Evolutionary conservation across 257 asterid species (phyloP), one percentile per base, ranked within the genome.

Genomic region (Petunia secreta): DNA sequence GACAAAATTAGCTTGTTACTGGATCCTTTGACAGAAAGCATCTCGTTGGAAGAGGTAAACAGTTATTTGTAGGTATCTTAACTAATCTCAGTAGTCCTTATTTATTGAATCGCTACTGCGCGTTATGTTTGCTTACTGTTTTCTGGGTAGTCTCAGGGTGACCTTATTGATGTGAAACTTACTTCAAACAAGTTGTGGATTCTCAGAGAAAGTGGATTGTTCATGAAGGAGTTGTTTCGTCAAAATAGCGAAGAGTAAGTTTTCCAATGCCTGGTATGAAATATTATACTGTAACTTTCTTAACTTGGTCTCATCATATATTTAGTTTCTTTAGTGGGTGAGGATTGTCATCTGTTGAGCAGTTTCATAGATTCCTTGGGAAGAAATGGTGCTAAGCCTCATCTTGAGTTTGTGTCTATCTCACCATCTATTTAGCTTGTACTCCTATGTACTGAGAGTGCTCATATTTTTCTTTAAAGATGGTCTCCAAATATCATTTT

Each of bases 151-250:
- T 73, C 60, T 50, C 80, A 95, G 98, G 97, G 87, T 81, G 94
- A 84, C 82, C 87, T 84, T 40, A 80, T 93, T 83, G 99, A 95
- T 87, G 90, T 95, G 83, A 92, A 85, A 81, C 89, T 95, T 82
- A 81, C 91, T 66, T 86, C 89, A 14, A 82, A 87, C 84, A 85
- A 88, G 82, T 87, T 93, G 82, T 95, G 97, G 97, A 86, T 93
- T 82, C 97, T 95, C 66, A 91, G 90, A 81, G 96, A 92, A 86
- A 91, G 87, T 69, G 91, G 89, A 75, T 89, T 95, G 81, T 80
- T 91, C 64, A 85, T 88, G 91, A 91, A 88, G 80, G 90, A 88
- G 79, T 79, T 93, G 82, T 86, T 81, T 84, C 34, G 68, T 80
- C 78, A 83, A 75, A 83, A 85, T 84, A 77, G 46, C 37, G 81